Evolutionary conservation across 371 early-diverging fungal genomes (phyloP).

Genomic region (Rhizopus stolonifer): DNA sequence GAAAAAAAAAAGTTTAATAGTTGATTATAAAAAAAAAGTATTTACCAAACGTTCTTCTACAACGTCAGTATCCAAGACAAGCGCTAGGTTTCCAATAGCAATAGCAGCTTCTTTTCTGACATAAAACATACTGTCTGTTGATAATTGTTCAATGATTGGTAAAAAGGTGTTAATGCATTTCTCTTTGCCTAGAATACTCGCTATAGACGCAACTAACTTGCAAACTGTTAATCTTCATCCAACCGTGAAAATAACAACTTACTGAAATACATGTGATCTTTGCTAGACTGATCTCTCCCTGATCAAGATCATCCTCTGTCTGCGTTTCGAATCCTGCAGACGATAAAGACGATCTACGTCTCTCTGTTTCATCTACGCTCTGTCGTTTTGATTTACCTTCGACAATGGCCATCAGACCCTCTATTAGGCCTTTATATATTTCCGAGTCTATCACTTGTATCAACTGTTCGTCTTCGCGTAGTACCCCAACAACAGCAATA

Average conservation of each 20-base stretch:
- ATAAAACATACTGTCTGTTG: constrained; percentile 53
- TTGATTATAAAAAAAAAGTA: neutral
- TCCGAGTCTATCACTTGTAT: constrained; percentile 49
- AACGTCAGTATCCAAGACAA: constrained; percentile 38
- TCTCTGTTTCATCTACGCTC: constrained; percentile 9
- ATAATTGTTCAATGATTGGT: constrained; percentile 53
- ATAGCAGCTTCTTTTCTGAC: constrained; percentile 63
- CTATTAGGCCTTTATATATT: constrained; percentile 51
- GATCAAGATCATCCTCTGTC: constrained; percentile 33
- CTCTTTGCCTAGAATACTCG: constrained; percentile 45
- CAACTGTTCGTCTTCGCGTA: constrained; percentile 30
- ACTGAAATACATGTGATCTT: constrained; percentile 64
- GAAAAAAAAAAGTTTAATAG: neutral
- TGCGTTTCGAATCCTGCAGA: constrained; percentile 27
- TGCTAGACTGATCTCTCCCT: constrained; percentile 56
- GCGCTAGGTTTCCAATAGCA: constrained; percentile 51
- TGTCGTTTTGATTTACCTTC: constrained; percentile 28
- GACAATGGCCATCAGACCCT: constrained; percentile 44
- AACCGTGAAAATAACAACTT: constrained; percentile 7
- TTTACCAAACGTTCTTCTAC: constrained; percentile 48
- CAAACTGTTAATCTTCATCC: neutral
- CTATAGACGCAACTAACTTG: constrained; percentile 55
- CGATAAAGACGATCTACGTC: constrained; percentile 21
- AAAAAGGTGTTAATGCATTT: constrained; percentile 48
- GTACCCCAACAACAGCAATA: constrained; percentile 46